Evolutionary conservation across 805 yeast species (phyloP).

Genomic region (Candida dajiaensis): DNA sequence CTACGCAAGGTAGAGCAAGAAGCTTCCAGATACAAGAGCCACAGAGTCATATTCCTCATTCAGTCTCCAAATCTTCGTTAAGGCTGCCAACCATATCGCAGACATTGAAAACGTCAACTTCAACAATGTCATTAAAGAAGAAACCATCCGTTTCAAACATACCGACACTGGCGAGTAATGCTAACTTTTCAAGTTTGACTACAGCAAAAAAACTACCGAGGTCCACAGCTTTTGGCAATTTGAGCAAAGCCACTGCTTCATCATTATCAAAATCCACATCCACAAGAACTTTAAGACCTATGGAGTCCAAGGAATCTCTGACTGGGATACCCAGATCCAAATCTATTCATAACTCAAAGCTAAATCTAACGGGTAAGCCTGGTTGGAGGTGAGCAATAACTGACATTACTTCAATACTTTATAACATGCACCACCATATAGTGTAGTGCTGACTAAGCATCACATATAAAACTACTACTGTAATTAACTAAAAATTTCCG

Average conservation of each 20-base stretch:
- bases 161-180: not conserved
- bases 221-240: slow-evolving; percentile 15
- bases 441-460: not conserved
- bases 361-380: not conserved
- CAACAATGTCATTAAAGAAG: slow-evolving; percentile 2
- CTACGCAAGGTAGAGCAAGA: not conserved
- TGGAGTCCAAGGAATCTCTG: not conserved
- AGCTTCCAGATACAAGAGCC: slow-evolving; percentile 1
- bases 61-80: slow-evolving; percentile 8
- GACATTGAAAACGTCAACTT: not conserved
- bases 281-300: slow-evolving; percentile 6
- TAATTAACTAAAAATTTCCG: not conserved
- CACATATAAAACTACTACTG: not conserved
- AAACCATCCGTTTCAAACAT: slow-evolving; percentile 7
- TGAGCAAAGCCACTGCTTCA: slow-evolving; percentile 19
- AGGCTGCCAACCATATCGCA: not conserved
- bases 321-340: slow-evolving; percentile 7
- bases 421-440: not conserved
- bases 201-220: slow-evolving; percentile 12
- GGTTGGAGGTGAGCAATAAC: slow-evolving; percentile 1
- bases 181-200: slow-evolving; percentile 11
- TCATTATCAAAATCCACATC: slow-evolving; percentile 18
- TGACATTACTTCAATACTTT: not conserved
- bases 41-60: not conserved
- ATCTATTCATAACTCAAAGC: not conserved